Percentiles rank a stretch among this genome's conserved stretches.
These are phyloP conservation scores for Schizochytrium sp. DNA, from an alignment of 108 stramenopile species.

Conservation along the genomic window DNA sequence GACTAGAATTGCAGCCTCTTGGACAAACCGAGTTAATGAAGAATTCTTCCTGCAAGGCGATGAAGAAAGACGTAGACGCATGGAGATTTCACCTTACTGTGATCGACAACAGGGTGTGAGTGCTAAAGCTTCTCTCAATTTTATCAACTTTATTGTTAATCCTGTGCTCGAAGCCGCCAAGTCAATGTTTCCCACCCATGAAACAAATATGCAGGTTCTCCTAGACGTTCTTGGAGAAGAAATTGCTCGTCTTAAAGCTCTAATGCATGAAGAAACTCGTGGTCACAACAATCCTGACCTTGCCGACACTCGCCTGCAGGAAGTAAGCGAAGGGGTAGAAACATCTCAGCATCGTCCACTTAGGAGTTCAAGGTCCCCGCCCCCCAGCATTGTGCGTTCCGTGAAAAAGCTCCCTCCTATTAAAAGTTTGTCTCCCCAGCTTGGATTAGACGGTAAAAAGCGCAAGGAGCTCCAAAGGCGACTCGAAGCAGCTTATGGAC, in stretches of 20 bases:
- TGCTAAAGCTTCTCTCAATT: slow-evolving; percentile 71
- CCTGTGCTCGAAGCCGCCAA: slow-evolving; percentile 63
- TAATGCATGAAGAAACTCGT: too few species aligned
- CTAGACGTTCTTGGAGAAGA: slow-evolving; percentile 49
- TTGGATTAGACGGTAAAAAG: not conserved
- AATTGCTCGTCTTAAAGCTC: not conserved
- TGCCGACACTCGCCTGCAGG: too few species aligned
- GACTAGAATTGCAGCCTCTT: slow-evolving; percentile 66
- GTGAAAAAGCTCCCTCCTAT: not conserved
- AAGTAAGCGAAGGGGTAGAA: not conserved
- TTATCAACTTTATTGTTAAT: slow-evolving; percentile 76
- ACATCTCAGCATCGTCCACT: not conserved
- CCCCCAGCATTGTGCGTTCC: not conserved
- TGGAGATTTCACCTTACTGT: slow-evolving; percentile 73
- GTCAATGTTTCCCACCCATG: slow-evolving; percentile 29
- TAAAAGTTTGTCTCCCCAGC: not conserved
- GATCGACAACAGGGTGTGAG: slow-evolving; percentile 70
- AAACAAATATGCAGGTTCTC: not conserved
- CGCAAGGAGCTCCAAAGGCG: not conserved
- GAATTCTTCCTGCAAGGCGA: slow-evolving; percentile 83
- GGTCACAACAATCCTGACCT: too few species aligned
- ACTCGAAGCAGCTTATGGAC: slow-evolving; percentile 19
- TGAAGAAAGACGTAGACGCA: slow-evolving; percentile 65
- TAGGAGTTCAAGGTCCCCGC: not conserved
- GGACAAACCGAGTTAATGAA: slow-evolving; percentile 73